Evolutionary conservation across 1,139 yeast species (phyloP), one percentile per base, ranked within the genome.

Genomic region (Taiozyma sp.): DNA sequence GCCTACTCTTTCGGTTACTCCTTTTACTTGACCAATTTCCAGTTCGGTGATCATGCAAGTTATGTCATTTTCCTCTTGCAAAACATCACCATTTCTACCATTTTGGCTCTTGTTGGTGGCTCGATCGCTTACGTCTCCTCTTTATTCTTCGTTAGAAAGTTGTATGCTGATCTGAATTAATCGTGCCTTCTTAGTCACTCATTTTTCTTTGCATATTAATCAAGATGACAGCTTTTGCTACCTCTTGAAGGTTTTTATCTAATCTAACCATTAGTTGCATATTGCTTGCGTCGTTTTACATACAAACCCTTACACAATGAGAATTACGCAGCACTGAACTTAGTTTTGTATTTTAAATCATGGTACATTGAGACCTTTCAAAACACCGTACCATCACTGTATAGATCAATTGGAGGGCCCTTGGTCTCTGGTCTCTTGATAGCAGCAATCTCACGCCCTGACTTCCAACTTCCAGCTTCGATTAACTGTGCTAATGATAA

Each of bases 391-490:
- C 86, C 86, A 58, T 81, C 86, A 51, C 83, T 79, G 53, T 69
- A 62, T 27, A 81, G 65, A 52, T 79, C 81, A 50, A 81, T 80
- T 24, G 86, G 86, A 10, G 86, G 85, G 1, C 84, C 85, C 8
- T 71, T 75, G 1, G 78, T 73, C 19, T 63, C 61, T 3, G 79
- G 74, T 55, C 85, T 73, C 52, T 70, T 59, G 50, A 68, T 61
- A 12, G 73, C 75, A 0, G 86, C 85, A 48, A 80, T 75, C 51
- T 75, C 76, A 48, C 86, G 67, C 1, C 86, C 86, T 4, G 84
- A 79, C 57, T 78, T 78, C 87, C 86, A 81, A 39, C 81, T 74
- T 0, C 87, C 87, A 2, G 86, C 86, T 57, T 81, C 87, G 47
- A 81, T 76, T 47, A 81, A 63, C 60, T 81, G 86, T 2, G 85